phyloP scores from a whole-genome alignment of 2,329 filamentous ascomycete genomes.

The Elsinoe batatas region DNA sequence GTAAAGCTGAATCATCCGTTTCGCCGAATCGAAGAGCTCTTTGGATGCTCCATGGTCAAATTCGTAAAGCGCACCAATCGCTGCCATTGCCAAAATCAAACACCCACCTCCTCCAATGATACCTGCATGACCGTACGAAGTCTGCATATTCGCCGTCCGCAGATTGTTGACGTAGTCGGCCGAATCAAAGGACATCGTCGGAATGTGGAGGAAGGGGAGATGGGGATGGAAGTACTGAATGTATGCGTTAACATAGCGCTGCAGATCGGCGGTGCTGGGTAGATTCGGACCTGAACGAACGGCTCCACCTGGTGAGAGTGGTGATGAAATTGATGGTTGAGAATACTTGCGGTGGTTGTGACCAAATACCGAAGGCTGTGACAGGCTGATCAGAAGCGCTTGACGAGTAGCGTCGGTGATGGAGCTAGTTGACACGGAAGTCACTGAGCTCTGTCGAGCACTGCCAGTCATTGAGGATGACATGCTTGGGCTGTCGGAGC shows the following conservation, averaged over 20 bases:
- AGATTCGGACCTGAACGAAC: conserved; percentile 42
- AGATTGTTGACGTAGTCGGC: conserved; percentile 53
- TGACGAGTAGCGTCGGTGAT: conserved; percentile 58
- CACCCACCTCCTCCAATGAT: conserved; percentile 73
- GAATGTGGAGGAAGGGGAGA: conserved; percentile 85
- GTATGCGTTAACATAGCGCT: conserved; percentile 83
- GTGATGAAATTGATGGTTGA: conserved; percentile 47
- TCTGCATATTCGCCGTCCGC: conserved; percentile 45
- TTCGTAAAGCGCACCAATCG: conserved; percentile 81
- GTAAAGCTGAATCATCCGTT: conserved; percentile 90
- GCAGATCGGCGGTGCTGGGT: conserved; percentile 74
- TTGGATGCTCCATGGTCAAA: conserved; percentile 68
- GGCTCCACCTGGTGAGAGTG: conserved; percentile 31
- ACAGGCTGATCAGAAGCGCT: conserved; percentile 51
- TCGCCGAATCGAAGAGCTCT: conserved; percentile 82
- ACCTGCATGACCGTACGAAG: conserved; percentile 43
- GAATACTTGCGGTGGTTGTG: conserved; percentile 48
- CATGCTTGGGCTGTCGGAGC: conserved; percentile 53
- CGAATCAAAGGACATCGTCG: conserved; percentile 82
- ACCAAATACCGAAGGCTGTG: conserved; percentile 48
- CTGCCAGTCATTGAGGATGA: conserved; percentile 61
- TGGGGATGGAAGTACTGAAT: conserved; percentile 90
- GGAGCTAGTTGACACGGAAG: conserved; percentile 52
- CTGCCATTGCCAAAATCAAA: conserved; percentile 76
- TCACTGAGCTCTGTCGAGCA: conserved; percentile 50